phyloP scores from a whole-genome alignment of 2,329 filamentous ascomycete genomes.

The Thelonectria blattea region DNA sequence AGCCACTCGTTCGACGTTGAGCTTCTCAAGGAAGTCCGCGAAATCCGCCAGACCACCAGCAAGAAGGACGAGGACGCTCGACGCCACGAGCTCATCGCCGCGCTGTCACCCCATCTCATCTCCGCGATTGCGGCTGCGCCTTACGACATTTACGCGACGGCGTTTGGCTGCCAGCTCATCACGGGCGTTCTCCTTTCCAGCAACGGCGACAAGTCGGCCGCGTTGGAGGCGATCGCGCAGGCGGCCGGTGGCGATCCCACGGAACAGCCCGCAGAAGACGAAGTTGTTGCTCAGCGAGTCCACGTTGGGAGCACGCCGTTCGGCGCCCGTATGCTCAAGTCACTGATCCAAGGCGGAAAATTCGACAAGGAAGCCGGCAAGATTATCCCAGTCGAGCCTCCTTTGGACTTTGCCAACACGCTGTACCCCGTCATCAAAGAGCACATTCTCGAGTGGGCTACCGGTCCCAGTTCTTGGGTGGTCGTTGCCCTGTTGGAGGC shows the following conservation, averaged over 20 bases:
- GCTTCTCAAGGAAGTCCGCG: constrained; percentile 77
- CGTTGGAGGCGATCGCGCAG: constrained; percentile 72
- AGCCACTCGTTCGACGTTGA: constrained; percentile 71
- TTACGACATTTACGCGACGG: constrained; percentile 71
- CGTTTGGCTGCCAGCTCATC: constrained; percentile 87
- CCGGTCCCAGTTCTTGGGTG: constrained; percentile 84
- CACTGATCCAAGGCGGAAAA: constrained; percentile 84
- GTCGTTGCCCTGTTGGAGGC: constrained; percentile 82
- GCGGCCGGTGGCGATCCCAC: constrained; percentile 64
- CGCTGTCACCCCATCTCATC: constrained; percentile 77
- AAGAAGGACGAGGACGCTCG: constrained; percentile 87
- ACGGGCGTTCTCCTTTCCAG: constrained; percentile 80
- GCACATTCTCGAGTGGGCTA: constrained; percentile 82
- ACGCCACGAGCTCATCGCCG: constrained; percentile 75
- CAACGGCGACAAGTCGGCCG: constrained; percentile 76
- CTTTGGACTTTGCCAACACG: constrained; percentile 78
- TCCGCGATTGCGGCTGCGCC: constrained; percentile 74
- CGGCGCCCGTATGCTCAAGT: constrained; percentile 87
- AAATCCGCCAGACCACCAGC: constrained; percentile 81
- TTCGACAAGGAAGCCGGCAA: constrained; percentile 79
- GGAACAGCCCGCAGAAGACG: constrained; percentile 48
- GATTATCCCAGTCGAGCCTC: constrained; percentile 73
- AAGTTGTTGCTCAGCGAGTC: constrained; percentile 44
- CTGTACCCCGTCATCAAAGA: constrained; percentile 84
- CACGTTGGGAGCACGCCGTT: constrained; percentile 68